phyloP scores from a whole-genome alignment of 371 early-diverging fungal species.

The Capillidium rhysosporum region DNA sequence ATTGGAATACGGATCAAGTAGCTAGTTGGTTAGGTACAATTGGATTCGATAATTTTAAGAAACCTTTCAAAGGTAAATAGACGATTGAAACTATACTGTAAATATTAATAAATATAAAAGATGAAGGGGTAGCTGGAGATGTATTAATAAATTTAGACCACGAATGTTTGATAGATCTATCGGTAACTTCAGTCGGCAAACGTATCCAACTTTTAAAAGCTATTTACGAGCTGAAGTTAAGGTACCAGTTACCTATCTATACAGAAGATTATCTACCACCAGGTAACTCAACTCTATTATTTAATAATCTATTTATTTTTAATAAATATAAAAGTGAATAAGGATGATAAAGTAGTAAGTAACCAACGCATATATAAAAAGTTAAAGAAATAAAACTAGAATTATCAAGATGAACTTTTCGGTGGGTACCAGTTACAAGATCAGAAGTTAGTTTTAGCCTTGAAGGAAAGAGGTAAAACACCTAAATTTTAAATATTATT shows the following conservation, averaged over 20 bases:
- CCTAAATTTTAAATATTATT: background rate
- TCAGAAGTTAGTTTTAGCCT: constrained; percentile 28
- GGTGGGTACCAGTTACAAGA: constrained; percentile 15
- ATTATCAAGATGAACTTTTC: constrained; percentile 8
- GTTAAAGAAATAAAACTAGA: background rate
- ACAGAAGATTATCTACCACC: constrained; percentile 73
- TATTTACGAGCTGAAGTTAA: constrained; percentile 1
- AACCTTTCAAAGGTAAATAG: background rate
- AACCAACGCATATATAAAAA: background rate
- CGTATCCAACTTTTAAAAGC: constrained; percentile 3
- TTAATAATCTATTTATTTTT: background rate
- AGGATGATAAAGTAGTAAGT: background rate
- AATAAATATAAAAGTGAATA: background rate
- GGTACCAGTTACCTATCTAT: constrained; percentile 58
- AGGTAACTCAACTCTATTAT: constrained; percentile 19
- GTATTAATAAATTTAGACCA: constrained; percentile 3
- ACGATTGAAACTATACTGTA: background rate
- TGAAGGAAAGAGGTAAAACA: constrained; percentile 28
- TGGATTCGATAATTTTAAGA: background rate
- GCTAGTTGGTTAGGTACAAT: constrained; percentile 1
- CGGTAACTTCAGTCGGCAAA: constrained; percentile 1
- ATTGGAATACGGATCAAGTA: constrained; percentile 2
- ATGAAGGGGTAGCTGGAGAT: background rate
- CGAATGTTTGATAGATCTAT: background rate
- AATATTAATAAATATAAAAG: background rate